Evolutionary conservation across 176 grass and related monocot genomes (phyloP).

Genomic region (Oropetium thomaeum): DNA sequence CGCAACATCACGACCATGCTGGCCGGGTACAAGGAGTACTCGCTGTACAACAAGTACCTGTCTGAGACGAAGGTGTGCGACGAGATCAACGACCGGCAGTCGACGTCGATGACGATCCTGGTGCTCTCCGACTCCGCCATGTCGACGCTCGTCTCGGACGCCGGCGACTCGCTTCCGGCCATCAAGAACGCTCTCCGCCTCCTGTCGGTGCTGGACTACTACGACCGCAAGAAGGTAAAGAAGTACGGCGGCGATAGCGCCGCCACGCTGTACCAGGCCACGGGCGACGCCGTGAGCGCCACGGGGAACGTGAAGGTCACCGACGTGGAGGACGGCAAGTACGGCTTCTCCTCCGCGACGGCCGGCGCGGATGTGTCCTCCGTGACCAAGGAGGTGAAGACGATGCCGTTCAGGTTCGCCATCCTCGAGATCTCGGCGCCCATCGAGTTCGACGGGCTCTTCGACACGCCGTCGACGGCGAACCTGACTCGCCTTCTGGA

Average conservation of each 20-base stretch:
- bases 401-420: constrained; percentile 66
- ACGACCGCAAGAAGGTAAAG: constrained; percentile 70
- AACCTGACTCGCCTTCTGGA: constrained; percentile 74
- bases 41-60: constrained; percentile 79
- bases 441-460: constrained; percentile 70
- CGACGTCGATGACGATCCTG: constrained; percentile 67
- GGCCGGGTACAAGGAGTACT: constrained; percentile 64
- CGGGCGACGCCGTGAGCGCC: constrained; percentile 53
- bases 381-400: constrained; percentile 62
- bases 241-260: constrained; percentile 30
- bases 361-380: constrained; percentile 54
- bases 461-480: constrained; percentile 43
- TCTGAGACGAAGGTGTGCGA: constrained; percentile 89
- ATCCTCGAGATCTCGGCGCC: constrained; percentile 63
- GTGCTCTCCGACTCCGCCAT: constrained; percentile 68
- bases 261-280: constrained; percentile 88
- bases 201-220: constrained; percentile 86
- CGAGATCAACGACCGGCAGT: constrained; percentile 82
- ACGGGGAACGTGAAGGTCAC: constrained; percentile 67
- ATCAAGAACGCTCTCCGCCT: constrained; percentile 92
- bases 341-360: constrained; percentile 60
- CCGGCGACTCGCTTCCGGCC: constrained; percentile 55
- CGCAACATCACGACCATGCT: constrained; percentile 93
- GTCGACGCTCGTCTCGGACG: constrained; percentile 53
- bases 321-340: constrained; percentile 51